Conservation (phyloP, 2,329 filamentous ascomycete genomes). For the Hirsutella thompsonii region DNA sequence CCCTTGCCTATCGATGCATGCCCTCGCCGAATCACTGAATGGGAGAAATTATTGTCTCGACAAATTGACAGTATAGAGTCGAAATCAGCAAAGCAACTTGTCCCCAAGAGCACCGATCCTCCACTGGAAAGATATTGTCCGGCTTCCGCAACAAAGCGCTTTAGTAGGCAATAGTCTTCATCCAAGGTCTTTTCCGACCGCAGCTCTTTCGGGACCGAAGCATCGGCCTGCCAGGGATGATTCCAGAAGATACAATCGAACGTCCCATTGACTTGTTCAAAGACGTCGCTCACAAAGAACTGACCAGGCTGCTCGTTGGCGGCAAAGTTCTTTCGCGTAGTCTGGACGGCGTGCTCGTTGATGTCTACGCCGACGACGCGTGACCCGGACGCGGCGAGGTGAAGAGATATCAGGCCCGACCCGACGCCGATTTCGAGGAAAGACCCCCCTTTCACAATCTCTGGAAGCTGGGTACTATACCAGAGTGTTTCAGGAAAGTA, state of each 20-base stretch:
- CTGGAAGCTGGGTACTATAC: neutral
- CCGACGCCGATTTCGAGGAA: slow-evolving; percentile 3
- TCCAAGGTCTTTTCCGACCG: slow-evolving; percentile 4
- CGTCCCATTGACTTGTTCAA: neutral
- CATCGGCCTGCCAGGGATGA: slow-evolving; percentile 2
- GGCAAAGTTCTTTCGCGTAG: neutral
- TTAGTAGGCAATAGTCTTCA: slow-evolving; percentile 1
- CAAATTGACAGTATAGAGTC: neutral
- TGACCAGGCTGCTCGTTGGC: neutral
- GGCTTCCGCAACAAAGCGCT: slow-evolving; percentile 1
- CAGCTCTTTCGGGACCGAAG: neutral
- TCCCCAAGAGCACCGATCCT: neutral
- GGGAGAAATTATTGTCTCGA: neutral
- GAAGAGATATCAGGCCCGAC: slow-evolving; percentile 1
- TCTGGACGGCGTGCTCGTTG: slow-evolving; percentile 1
- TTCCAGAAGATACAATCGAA: slow-evolving; percentile 4
- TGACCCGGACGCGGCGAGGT: slow-evolving; percentile 1
- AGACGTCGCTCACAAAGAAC: slow-evolving; percentile 1
- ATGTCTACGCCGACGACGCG: slow-evolving; percentile 1
- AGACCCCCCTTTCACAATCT: neutral
- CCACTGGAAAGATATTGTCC: neutral
- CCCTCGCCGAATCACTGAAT: neutral
- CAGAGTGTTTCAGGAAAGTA: slow-evolving; percentile 2
- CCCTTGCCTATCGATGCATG: neutral
- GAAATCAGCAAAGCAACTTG: slow-evolving; percentile 1